Percentiles rank a stretch among this genome's conserved stretches.
Evolutionary conservation across 257 asterid species (phyloP).

Genomic region (Petunia secreta): DNA sequence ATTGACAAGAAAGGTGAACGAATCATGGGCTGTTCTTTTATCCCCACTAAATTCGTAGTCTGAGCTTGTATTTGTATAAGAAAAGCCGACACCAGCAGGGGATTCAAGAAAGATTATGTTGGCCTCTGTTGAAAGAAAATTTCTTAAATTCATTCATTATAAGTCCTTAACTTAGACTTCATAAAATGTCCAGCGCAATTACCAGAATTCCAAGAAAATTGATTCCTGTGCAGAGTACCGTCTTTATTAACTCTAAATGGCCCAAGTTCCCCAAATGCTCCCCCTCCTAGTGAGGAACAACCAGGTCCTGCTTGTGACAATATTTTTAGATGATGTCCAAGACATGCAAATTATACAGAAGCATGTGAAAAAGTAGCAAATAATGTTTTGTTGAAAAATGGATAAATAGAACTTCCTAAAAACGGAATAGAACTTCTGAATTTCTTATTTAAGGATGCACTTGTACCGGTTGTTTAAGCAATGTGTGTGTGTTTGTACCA

Average conservation of each 20-base stretch:
- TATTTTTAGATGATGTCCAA: not conserved
- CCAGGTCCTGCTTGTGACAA: slow-evolving; percentile 42
- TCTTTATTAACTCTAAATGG: slow-evolving; percentile 47
- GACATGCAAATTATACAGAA: no score
- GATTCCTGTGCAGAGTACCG: slow-evolving; percentile 42
- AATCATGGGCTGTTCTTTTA: slow-evolving; percentile 39
- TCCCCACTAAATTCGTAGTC: slow-evolving; percentile 39
- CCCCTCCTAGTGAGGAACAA: slow-evolving; percentile 49
- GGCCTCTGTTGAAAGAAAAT: slow-evolving; percentile 35
- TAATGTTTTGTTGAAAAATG: no score
- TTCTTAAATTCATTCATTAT: not conserved
- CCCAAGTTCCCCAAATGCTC: slow-evolving; percentile 50
- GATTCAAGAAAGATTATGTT: slow-evolving; percentile 52
- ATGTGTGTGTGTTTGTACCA: no score
- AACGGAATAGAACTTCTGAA: no score
- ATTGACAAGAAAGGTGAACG: slow-evolving; percentile 43
- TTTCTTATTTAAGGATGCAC: no score
- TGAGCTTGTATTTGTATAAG: slow-evolving; percentile 45
- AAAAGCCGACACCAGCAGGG: slow-evolving; percentile 54
- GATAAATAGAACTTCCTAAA: no score
- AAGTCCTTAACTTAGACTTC: not conserved
- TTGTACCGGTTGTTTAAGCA: no score
- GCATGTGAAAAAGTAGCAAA: no score
- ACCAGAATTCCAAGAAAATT: slow-evolving; percentile 47
- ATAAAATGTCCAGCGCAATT: slow-evolving; percentile 2